These are phyloP conservation scores for Magnusiomyces suaveolens DNA, from an alignment of 1,139 yeast species.

Conservation along the genomic window DNA sequence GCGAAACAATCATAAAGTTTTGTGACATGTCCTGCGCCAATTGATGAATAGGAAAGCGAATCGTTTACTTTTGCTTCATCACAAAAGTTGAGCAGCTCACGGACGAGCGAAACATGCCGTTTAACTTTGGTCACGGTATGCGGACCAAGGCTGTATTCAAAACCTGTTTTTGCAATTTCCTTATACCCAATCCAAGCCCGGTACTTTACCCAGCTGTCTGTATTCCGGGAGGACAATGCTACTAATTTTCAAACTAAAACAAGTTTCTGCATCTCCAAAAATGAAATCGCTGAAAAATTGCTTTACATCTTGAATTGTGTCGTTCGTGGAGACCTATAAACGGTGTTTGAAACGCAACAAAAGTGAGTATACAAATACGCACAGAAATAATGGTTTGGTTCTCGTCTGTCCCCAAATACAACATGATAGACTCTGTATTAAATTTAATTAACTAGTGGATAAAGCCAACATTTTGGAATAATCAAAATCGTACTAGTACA, in stretches of 20 bases:
- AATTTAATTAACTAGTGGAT: too few species aligned
- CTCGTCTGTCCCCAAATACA: too few species aligned
- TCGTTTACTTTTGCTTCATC: slow-evolving; percentile 26
- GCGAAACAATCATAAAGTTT: background rate
- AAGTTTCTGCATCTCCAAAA: slow-evolving; percentile 47
- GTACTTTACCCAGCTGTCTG: slow-evolving; percentile 25
- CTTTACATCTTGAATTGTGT: slow-evolving; percentile 49
- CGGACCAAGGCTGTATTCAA: slow-evolving; percentile 35
- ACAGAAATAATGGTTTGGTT: too few species aligned
- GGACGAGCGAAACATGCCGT: slow-evolving; percentile 39
- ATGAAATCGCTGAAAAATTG: slow-evolving; percentile 49
- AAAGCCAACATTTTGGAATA: too few species aligned
- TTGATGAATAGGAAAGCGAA: slow-evolving; percentile 20
- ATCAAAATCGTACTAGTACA: too few species aligned
- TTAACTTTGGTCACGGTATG: slow-evolving; percentile 41
- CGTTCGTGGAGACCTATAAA: slow-evolving; percentile 24
- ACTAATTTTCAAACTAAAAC: slow-evolving; percentile 42
- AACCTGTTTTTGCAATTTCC: slow-evolving; percentile 27
- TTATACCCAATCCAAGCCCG: slow-evolving; percentile 20
- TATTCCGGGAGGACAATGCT: slow-evolving; percentile 32
- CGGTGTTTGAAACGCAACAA: too few species aligned
- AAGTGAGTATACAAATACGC: too few species aligned
- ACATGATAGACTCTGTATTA: too few species aligned
- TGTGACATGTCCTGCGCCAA: slow-evolving; percentile 32
- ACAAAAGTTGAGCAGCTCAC: slow-evolving; percentile 40